Evolutionary conservation across 1,284 basidiomycete genomes (phyloP), one percentile per base, ranked within the genome.

Genomic region (Rugosomyces carneus): DNA sequence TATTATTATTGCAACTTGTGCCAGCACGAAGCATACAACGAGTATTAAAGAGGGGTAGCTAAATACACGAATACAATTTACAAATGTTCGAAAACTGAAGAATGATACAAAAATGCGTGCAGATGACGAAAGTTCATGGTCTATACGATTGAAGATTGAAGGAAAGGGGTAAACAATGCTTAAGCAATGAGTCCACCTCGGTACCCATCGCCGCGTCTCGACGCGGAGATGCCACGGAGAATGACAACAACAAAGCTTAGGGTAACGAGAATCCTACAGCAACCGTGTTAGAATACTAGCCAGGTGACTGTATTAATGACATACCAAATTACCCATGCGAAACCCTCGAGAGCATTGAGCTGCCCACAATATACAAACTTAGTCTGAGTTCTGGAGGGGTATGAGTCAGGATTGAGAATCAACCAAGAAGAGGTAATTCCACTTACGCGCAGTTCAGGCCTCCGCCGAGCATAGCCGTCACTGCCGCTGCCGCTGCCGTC

Each of bases 381-480:
- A 16, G 57, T 53, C 52, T 74, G 62, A 8, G 63, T 67, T 24
- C 68, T 69, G 42, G 26, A 45, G 37, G 24, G 41, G 27, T 31
- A 32, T 0, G 13, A n/a, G n/a, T n/a, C n/a, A n/a, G n/a, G n/a
- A n/a, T 23, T 13, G 39, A 37, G 18, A n/a, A 21, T 42, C 21
- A 31, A 31, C 3, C 4, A 5, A 4, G 13, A 42, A 11, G n/a
- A 40, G 42, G 42, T 18, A 37, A 26, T 37, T 0, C 31, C 16
- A 71, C 72, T 42, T 60, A 80, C 81, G 56, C 59, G 75, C 85
- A 89, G 56, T 84, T 79, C 41, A 84, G 58, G 9, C 83, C 76
- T 18, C 85, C 85, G 11, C 80, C 78, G 20, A 86, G 68, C 29
- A 73, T 67, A 18, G 74, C 64, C 0, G 85, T 88, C 42, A 89